Evolutionary conservation across 1,139 yeast genomes (phyloP), one percentile per base, ranked within the genome.

Genomic region (Yarrowia galli): DNA sequence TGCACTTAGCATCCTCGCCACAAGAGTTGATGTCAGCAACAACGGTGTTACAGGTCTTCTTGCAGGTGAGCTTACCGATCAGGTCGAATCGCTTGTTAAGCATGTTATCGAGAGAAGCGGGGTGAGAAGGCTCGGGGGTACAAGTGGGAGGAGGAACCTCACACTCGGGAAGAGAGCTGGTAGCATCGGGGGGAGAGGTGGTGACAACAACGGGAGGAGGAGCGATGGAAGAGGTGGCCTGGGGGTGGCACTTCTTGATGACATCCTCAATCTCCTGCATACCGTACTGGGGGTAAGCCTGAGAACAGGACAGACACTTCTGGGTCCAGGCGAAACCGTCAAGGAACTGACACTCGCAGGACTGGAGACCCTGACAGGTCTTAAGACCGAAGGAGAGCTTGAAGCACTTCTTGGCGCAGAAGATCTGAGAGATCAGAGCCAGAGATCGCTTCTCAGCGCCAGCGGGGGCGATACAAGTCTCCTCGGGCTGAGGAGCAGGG

Each of bases 121-220:
- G 22, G 61, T 54, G 36, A 54, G 61, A 23, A 54, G 61, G 61
- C 61, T 54, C 46, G 23, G 61, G 61, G 36, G 61, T 54, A 40
- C 61, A 54, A 54, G 61, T 54, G 61, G 61, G 61, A 54, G 61
- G 61, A 35, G 61, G 61, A 54, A 54, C 61, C 61, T 54, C 46
- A 40, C 61, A 54, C 18, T 54, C 61, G 61, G 61, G 61, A 12
- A 54, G 46, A 40, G 61, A 25, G n/a, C 36, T n/a, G 23, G 61
- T n/a, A n/a, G 40, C 61, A 18, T 40, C 36, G 36, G 61, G 46
- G 35, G 64, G 43, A 9, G 67, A 35, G 22, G 67, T 49, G 49
- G 64, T 49, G 58, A 63, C 67, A 18, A 42, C 28, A 42, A 22
- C 53, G 38, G 67, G 60, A 13, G 68, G 48, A 36, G 63, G 43